Evolutionary conservation across 768 basidiomycete species (phyloP).

Genomic region (Hygrophorus russula): DNA sequence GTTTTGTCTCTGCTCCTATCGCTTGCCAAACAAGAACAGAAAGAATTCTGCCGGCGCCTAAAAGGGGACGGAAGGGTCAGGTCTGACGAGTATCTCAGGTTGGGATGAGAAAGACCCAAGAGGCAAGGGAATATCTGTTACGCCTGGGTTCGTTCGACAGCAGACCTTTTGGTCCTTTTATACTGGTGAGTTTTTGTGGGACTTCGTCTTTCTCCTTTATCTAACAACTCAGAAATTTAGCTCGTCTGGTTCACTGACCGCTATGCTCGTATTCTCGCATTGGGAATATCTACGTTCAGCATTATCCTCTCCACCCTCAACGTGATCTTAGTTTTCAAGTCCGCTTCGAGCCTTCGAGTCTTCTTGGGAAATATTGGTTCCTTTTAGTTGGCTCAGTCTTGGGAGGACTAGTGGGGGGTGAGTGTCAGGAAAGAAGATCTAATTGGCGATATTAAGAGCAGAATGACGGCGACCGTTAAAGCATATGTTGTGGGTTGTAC

Average conservation of each 20-base stretch:
- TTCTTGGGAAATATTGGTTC: conserved; percentile 5
- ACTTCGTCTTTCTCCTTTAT: no score
- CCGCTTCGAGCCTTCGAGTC: background rate
- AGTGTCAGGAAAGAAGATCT: background rate
- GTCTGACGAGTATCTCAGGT: conserved; percentile 41
- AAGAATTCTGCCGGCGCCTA: conserved; percentile 25
- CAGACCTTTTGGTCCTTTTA: conserved; percentile 44
- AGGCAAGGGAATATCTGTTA: conserved; percentile 36
- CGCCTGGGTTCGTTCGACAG: conserved; percentile 42
- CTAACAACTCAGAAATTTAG: no score
- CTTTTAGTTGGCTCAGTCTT: conserved; percentile 2
- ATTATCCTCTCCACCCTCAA: background rate
- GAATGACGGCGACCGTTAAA: background rate
- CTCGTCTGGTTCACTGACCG: no score
- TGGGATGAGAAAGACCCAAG: conserved; percentile 40
- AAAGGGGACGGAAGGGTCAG: conserved; percentile 48
- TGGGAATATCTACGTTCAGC: conserved; percentile 1
- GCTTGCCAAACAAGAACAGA: conserved; percentile 40
- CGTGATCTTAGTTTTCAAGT: conserved; percentile 2
- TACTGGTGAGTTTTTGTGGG: no score
- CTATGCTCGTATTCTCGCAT: no score
- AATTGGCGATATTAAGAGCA: background rate
- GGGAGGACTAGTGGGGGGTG: conserved; percentile 1
- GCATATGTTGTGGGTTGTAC: conserved; percentile 3
- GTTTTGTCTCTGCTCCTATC: conserved; percentile 39